Evolutionary conservation across 257 asterid genomes (phyloP).

Genomic region (Linaria vulgaris): DNA sequence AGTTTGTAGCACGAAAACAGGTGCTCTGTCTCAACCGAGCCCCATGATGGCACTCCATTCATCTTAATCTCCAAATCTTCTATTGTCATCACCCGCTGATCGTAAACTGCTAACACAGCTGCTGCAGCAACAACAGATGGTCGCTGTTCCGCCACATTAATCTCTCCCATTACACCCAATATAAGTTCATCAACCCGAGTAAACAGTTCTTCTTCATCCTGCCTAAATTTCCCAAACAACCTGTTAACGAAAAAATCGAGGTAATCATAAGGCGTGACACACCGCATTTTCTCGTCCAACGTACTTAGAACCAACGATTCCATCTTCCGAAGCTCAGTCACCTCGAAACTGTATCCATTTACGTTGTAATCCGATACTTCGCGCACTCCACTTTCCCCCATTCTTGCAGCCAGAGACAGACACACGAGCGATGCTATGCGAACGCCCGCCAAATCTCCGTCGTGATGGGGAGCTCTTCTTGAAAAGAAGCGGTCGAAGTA

Average conservation of each 20-base stretch:
- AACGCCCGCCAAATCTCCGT: conserved; percentile 22
- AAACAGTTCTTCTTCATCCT: conserved; percentile 19
- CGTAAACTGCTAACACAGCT: too few relatives aligned
- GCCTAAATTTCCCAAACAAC: conserved; percentile 30
- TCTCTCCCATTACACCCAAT: too few relatives aligned
- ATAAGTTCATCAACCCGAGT: neutral
- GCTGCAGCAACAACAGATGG: too few relatives aligned
- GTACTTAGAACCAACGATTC: conserved; percentile 37
- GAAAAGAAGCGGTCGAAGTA: conserved; percentile 52
- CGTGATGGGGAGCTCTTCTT: conserved; percentile 31
- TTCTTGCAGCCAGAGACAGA: conserved; percentile 44
- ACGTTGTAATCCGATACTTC: too few relatives aligned
- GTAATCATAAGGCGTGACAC: conserved; percentile 42
- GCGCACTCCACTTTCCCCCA: conserved; percentile 33
- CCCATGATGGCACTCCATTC: too few relatives aligned
- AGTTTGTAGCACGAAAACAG: too few relatives aligned
- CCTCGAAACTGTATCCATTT: conserved; percentile 31
- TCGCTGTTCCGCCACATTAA: too few relatives aligned
- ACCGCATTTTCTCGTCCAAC: conserved; percentile 50
- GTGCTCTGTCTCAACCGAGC: too few relatives aligned
- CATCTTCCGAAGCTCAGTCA: conserved; percentile 34
- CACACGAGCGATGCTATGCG: conserved; percentile 27
- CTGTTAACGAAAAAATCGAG: conserved; percentile 36
- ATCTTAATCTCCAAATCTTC: too few relatives aligned
- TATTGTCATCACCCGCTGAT: too few relatives aligned